These are phyloP conservation scores for Piedraia hortae DNA, from an alignment of 2,329 filamentous ascomycete species.

Conservation along the genomic window DNA sequence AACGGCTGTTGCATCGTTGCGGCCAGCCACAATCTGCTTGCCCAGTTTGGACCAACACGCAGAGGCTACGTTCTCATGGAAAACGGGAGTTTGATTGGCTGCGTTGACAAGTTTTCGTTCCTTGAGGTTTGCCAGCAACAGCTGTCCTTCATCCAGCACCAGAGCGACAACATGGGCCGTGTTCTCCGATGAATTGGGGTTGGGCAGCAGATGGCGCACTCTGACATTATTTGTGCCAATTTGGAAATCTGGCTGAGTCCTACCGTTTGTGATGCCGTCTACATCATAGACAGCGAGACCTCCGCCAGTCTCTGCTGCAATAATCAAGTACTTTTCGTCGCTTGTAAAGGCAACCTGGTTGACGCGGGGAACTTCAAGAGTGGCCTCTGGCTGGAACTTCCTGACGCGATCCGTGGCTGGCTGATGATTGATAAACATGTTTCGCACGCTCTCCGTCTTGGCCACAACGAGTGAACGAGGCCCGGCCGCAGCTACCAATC, in stretches of 20 bases:
- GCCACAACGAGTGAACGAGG: constrained; percentile 54
- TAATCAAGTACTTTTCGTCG: constrained; percentile 60
- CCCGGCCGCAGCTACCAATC: constrained; percentile 64
- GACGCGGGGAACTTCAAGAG: constrained; percentile 41
- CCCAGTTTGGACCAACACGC: constrained; percentile 79
- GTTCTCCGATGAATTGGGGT: constrained; percentile 36
- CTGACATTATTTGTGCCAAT: constrained; percentile 48
- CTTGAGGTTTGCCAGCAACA: constrained; percentile 61
- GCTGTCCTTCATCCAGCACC: constrained; percentile 51
- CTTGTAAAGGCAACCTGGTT: constrained; percentile 77
- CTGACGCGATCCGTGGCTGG: constrained; percentile 34
- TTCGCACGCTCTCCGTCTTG: constrained; percentile 48
- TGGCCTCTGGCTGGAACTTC: constrained; percentile 44
- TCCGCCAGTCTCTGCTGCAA: constrained; percentile 56
- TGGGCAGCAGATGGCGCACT: constrained; percentile 49
- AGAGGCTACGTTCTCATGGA: constrained; percentile 54
- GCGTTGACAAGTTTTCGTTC: constrained; percentile 30
- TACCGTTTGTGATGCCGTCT: constrained; percentile 35
- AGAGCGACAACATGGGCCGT: constrained; percentile 52
- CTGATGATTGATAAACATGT: constrained; percentile 30
- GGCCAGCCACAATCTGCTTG: constrained; percentile 72
- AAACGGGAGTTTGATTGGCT: constrained; percentile 28
- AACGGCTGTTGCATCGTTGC: constrained; percentile 48
- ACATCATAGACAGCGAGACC: constrained; percentile 66
- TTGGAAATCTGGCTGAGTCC: constrained; percentile 41